Evolutionary conservation across 75 land plant genomes (phyloP), one percentile per base, ranked within the genome.

Genomic region (Cupressus sempervirens): DNA sequence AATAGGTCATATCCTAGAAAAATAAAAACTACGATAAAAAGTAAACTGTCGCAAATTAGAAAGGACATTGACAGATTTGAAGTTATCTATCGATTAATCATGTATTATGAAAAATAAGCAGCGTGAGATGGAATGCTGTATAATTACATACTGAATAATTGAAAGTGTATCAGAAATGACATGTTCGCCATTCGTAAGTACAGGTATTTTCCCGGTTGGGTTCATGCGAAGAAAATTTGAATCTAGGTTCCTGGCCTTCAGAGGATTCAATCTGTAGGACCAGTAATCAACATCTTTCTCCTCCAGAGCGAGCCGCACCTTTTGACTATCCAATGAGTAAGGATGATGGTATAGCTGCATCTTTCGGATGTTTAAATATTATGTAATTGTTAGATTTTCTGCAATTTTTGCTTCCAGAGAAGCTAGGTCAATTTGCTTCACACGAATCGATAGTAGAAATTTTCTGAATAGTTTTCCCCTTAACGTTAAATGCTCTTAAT

Each of bases 341-440:
- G 99, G 96, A 88, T 97, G 99, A 77, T 97, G 99, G 85, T 94
- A 96, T 23, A 97, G 87, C 90, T 97, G 99, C 99, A 97, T 97
- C 45, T 79, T 77, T 41, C 80, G 43, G 45, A 35, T 38, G 38
- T 77, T 41, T 0, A 77, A 14, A 77, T 26, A 29, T 23, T 40
- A 29, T 40, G 3, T 26, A 18, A 3, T 77, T 41, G 46, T 16
- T 26, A 10, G n/a, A 40, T 2, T 77, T 77, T 75, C n/a, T 43
- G 36, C 11, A 40, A 41, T 41, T 68, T 40, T 77, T 23, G n/a
- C 80, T 41, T 77, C 46, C 0, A 26, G 80, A 77, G 80, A 43
- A 77, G n/a, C 26, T 4, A 43, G 8, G 62, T 68, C 45, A 40
- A 40, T 77, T 68, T 26, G 26, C 80, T 77, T 23, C 30, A 26